Evolutionary conservation across 495 filamentous ascomycete genomes (phyloP).

Genomic region (Cetradonia linearis): DNA sequence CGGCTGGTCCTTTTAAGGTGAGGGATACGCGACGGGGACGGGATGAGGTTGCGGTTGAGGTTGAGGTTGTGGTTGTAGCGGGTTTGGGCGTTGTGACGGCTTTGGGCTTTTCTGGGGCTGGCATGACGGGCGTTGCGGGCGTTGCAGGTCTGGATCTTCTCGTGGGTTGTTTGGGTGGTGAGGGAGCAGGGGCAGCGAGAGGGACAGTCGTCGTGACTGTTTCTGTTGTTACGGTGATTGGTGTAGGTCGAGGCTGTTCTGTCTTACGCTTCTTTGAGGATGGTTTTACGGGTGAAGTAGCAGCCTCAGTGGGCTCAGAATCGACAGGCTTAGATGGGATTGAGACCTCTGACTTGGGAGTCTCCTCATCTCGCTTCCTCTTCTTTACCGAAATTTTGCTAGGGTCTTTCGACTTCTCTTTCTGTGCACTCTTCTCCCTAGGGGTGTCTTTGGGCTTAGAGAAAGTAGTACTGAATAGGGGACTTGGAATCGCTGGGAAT

Average conservation of each 20-base stretch:
- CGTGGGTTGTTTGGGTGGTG: constrained; percentile 14
- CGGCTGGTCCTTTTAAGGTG: constrained; percentile 24
- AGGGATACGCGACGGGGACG: constrained; percentile 25
- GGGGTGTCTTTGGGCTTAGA: constrained; percentile 14
- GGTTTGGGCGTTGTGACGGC: constrained; percentile 14
- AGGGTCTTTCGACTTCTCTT: constrained; percentile 30
- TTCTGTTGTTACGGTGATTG: constrained; percentile 21
- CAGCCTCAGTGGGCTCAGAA: background rate
- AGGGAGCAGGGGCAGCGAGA: constrained; percentile 27
- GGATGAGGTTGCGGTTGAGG: constrained; percentile 19
- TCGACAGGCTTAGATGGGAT: background rate
- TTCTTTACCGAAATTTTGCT: constrained; percentile 17
- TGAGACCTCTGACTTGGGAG: constrained; percentile 14
- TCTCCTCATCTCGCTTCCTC: constrained; percentile 21
- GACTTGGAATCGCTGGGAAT: constrained; percentile 7
- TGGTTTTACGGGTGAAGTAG: constrained; percentile 16
- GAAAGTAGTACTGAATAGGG: constrained; percentile 4
- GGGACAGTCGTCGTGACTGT: constrained; percentile 25
- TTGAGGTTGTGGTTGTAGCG: constrained; percentile 16
- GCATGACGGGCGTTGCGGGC: constrained; percentile 21
- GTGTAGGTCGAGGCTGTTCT: constrained; percentile 43
- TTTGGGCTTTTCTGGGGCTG: constrained; percentile 21
- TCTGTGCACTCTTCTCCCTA: constrained; percentile 20
- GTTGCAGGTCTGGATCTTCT: constrained; percentile 14
- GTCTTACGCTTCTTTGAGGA: constrained; percentile 48